phyloP scores from a whole-genome alignment of 1,284 basidiomycete species.

The Tranzscheliella williamsii region DNA sequence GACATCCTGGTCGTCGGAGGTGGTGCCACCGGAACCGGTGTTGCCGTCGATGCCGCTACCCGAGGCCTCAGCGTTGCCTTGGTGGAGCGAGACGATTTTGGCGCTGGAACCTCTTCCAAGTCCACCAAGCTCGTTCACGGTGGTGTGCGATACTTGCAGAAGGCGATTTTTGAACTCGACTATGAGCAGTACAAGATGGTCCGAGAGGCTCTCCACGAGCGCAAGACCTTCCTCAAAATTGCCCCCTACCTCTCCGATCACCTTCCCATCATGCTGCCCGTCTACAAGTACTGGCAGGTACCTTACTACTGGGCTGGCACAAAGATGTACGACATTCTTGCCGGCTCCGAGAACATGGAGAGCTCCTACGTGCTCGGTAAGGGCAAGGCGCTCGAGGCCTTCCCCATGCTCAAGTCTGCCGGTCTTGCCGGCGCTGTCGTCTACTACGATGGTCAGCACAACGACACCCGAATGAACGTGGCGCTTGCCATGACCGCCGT shows the following conservation, averaged over 20 bases:
- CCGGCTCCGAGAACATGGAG: constrained; percentile 97
- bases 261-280: constrained; percentile 91
- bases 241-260: constrained; percentile 90
- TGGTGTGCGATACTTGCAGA: constrained; percentile 94
- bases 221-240: constrained; percentile 89
- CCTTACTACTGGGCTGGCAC: constrained; percentile 95
- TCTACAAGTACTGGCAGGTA: constrained; percentile 90
- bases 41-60: constrained; percentile 89
- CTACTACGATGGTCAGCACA: constrained; percentile 98
- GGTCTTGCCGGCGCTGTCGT: constrained; percentile 92
- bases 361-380: constrained; percentile 85
- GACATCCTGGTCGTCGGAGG: constrained; percentile 83
- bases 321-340: constrained; percentile 94
- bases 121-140: constrained; percentile 97
- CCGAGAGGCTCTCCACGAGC: constrained; percentile 87
- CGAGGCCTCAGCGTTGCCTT: constrained; percentile 88
- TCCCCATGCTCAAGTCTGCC: constrained; percentile 93
- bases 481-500: constrained; percentile 85
- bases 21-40: constrained; percentile 91
- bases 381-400: constrained; percentile 87
- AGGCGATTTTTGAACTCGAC: constrained; percentile 92
- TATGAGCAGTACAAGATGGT: constrained; percentile 88
- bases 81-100: constrained; percentile 91
- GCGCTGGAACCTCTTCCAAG: constrained; percentile 88
- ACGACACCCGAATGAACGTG: constrained; percentile 97